Base-by-base conservation (phyloP, 164 flowering plant species). In the Annona squamosa region DNA sequence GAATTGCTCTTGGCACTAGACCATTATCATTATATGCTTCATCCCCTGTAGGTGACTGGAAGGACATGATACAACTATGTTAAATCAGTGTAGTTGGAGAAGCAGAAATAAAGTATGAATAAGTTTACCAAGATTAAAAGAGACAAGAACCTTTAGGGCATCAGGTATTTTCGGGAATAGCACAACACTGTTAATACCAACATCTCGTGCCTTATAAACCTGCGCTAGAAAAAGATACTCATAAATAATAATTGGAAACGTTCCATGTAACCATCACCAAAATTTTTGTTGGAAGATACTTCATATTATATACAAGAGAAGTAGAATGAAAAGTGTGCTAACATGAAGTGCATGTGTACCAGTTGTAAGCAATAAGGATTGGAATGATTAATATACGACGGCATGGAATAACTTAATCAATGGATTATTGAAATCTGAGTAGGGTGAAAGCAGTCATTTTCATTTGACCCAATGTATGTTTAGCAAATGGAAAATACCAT, bases 161-260 rank as follows among this genome's bases (percentile, higher is more conserved):
- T 96, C 99, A 43, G 98, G 97, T 74, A 96, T 90, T 87, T 96
- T 96, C 45, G 99, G 99, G 79, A 96, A 96, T 65, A 91, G 90
- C 80, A 96, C 97, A 74, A 90, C 71, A 75, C 93, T 90, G 73
- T 96, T 89, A 10, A 96, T 91, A 57, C 99, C 99, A 75, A 96
- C 97, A 89, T 91, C 97, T 17, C 89, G 84, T 41, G 99, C 99
- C 78, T 89, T 95, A 17, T 85, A 75, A 41, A 95, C 97, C 99
- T 93, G 83, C 73, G 77, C 42, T 65, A 41, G 45, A 65, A 65
- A 65, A 65, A 43, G 41, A 37, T 6, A n/a, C 37, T n/a, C 2
- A 17, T 63, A 63, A 63, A 63, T 63, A 19, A 63, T 19, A 12
- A 63, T 63, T 52, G 59, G 65, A 4, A 6, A 56, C 61, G 16